Conservation (phyloP, 495 filamentous ascomycete species). For the Aspergillus sclerotioniger region DNA sequence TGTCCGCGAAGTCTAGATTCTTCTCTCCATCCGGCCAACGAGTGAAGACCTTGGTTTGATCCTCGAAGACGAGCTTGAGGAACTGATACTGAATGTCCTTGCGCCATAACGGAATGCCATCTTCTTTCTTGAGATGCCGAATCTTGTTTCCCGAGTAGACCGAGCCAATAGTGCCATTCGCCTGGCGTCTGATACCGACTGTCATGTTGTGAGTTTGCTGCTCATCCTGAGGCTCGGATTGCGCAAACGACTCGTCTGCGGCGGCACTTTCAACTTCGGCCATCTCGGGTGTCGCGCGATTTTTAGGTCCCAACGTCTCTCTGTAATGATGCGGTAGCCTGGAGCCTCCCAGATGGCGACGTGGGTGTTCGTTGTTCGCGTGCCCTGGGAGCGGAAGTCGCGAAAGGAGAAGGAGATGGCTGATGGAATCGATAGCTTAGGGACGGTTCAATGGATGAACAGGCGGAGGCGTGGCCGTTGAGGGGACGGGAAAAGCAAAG, state of each 20-base stretch:
- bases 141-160: slow-evolving; percentile 91
- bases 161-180: slow-evolving; percentile 63
- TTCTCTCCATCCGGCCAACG: slow-evolving; percentile 68
- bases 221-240: slow-evolving; percentile 42
- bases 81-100: slow-evolving; percentile 98
- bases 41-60: slow-evolving; percentile 81
- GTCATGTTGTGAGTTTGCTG: slow-evolving; percentile 49
- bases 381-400: slow-evolving; percentile 9
- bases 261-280: slow-evolving; percentile 40
- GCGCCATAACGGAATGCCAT: slow-evolving; percentile 93
- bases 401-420: background rate
- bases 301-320: background rate
- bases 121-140: slow-evolving; percentile 92
- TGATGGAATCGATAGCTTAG: slow-evolving; percentile 3
- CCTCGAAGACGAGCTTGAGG: slow-evolving; percentile 84
- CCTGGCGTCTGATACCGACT: slow-evolving; percentile 61
- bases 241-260: slow-evolving; percentile 47
- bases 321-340: background rate
- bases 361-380: slow-evolving; percentile 1
- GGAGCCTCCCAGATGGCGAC: background rate
- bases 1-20: slow-evolving; percentile 85
- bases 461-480: background rate
- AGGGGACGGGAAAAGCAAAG: slow-evolving; percentile 12
- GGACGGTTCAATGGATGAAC: slow-evolving; percentile 7
- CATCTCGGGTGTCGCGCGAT: slow-evolving; percentile 24